Evolutionary conservation across 805 yeast genomes (phyloP).

Genomic region (Candida montana): DNA sequence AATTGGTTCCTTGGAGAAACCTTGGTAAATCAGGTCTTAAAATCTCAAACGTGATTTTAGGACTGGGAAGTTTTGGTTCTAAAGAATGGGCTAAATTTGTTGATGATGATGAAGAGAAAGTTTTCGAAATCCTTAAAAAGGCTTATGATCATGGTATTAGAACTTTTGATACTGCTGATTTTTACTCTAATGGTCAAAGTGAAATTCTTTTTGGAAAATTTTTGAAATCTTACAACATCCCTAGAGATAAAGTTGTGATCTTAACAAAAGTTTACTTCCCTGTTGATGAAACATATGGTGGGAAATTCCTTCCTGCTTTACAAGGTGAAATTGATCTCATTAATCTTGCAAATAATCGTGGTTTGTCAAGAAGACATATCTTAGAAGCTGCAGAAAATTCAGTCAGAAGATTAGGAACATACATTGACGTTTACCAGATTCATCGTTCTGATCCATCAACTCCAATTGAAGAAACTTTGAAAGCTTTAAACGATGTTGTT

Average conservation of each 20-base stretch:
- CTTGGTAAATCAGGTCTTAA: conserved; percentile 45
- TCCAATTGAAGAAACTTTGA: conserved; percentile 48
- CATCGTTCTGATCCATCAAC: conserved; percentile 47
- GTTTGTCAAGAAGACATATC: conserved; percentile 42
- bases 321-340: conserved; percentile 3
- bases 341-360: conserved; percentile 32
- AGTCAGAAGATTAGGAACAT: conserved; percentile 44
- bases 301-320: conserved; percentile 7
- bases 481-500: conserved; percentile 48
- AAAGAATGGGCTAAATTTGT: conserved; percentile 42
- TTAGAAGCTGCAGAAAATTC: conserved; percentile 36
- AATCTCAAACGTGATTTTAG: conserved; percentile 45
- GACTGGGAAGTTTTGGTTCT: conserved; percentile 49
- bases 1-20: conserved; percentile 13
- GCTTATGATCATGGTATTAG: conserved; percentile 44
- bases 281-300: conserved; percentile 14
- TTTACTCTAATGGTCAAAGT: conserved; percentile 42
- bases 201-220: conserved; percentile 50
- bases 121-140: conserved; percentile 38
- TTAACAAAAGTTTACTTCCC: conserved; percentile 36
- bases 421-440: conserved; percentile 50
- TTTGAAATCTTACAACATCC: conserved; percentile 43
- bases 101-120: conserved; percentile 41
- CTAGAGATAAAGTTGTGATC: conserved; percentile 50
- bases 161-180: conserved; percentile 48